Base-by-base conservation (phyloP, 1,284 basidiomycete genomes). In the Caloboletus firmus region DNA sequence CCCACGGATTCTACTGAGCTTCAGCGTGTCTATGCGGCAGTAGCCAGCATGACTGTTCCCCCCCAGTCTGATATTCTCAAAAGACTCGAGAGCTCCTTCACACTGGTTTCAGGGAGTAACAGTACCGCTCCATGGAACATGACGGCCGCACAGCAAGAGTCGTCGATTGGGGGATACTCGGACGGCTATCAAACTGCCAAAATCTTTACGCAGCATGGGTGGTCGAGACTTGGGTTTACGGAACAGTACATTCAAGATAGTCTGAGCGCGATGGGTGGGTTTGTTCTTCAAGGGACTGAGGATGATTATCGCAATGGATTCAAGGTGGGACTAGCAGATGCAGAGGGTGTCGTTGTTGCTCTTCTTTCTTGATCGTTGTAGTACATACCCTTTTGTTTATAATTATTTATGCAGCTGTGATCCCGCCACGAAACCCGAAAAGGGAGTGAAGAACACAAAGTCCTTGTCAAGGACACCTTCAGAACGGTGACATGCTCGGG, bases 141-240 rank as follows among this genome's bases (percentile, higher is more conserved):
- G 47, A 49, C 50, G 3, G 12, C 30, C 10, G 15, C 42, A 1
- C 52, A 56, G 45, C 60, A 71, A 47, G 60, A 55, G 36, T 69
- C 70, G 31, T 73, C 68, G 49, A 60, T 72, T 4, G 71, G 73
- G 51, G 87, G 87, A 4, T 88, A 86, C 66, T 74, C 74, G 12
- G 83, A 89, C 60, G 88, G 89, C 2, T 83, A 80, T 63, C 68
- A 76, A 17, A 81, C 85, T 0, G 84, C 84, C 5, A 79, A 79
- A 63, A 75, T 78, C 15, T 89, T 91, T 64, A 84, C 83, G 4
- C 67, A 73, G 28, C 72, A 78, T 50, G 74, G 74, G 32, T 74
- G 76, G 61, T 87, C 84, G 26, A 80, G 78, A 59, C 76, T 91
- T 0, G 87, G 87, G 3, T 90, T 89, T 67, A 70, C 69, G 11